A percentile compares a stretch with the other conserved stretches of the same genome.
phyloP scores from a whole-genome alignment of 176 grass and related monocot genomes.

The Musa acuminata region DNA sequence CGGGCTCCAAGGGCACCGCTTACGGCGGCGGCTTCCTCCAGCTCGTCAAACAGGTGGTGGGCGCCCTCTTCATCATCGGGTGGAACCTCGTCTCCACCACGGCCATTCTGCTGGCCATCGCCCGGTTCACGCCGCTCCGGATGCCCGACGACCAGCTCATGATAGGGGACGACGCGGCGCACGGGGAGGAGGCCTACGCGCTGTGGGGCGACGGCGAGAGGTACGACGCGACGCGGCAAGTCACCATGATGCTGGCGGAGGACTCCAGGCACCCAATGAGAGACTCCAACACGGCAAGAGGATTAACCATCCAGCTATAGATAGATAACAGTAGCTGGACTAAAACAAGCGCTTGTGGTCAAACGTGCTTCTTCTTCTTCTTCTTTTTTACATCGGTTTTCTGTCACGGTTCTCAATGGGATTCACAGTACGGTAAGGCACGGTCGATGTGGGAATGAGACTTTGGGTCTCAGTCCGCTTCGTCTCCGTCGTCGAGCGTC shows the following conservation, averaged over 20 bases:
- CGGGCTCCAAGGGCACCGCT: neutral
- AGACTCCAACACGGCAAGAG: neutral
- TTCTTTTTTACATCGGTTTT: too few species aligned
- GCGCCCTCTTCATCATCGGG: constrained; percentile 9
- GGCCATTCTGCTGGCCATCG: constrained; percentile 8
- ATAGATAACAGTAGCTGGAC: too few species aligned
- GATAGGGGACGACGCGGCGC: constrained; percentile 11
- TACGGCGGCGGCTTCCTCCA: constrained; percentile 15
- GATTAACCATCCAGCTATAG: constrained; percentile 7
- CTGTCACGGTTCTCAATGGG: too few species aligned
- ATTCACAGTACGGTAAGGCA: too few species aligned
- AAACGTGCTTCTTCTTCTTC: too few species aligned
- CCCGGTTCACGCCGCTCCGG: constrained; percentile 7
- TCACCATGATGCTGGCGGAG: neutral
- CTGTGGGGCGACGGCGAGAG: constrained; percentile 14
- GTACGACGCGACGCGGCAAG: constrained; percentile 13
- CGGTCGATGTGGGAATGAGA: too few species aligned
- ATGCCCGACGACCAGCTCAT: constrained; percentile 9
- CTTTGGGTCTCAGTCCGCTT: too few species aligned
- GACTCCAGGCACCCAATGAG: neutral
- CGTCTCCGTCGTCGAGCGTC: too few species aligned
- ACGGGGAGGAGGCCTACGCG: constrained; percentile 15
- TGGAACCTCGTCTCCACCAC: constrained; percentile 17
- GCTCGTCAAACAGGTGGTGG: constrained; percentile 6
- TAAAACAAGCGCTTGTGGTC: too few species aligned